Evolutionary conservation across 306 rosid species (phyloP), one percentile per base, ranked within the genome.

Genomic region (Quercus parvula): DNA sequence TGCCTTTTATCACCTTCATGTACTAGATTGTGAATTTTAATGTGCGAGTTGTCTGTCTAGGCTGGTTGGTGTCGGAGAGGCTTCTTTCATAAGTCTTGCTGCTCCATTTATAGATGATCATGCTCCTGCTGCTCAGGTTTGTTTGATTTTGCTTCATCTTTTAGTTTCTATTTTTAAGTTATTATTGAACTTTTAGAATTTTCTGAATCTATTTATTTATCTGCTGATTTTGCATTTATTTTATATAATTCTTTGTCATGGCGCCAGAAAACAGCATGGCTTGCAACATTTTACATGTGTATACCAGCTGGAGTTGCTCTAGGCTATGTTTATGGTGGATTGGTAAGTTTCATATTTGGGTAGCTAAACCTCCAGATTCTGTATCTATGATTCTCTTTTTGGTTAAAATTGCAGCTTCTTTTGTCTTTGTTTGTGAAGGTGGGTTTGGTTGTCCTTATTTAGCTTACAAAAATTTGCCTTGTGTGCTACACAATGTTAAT

Each of bases 21-120:
- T 81, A 24, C 70, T 74, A 51, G 46, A 80, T 58, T 56, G 19
- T 75, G 69, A 79, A 64, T 81, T 69, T 52, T 66, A 76, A 66
- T 51, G 61, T 69, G 67, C 18, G 4, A 59, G 59, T 75, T 83
- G 30, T 73, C 76, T 69, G 77, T 76, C 33, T 87, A 95, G 99
- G 99, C 87, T 95, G 55, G 98, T 95, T 38, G 99, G 99, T 75
- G 95, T 95, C 38, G 99, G 99, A 31, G 99, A 95, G 88, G 99
- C 99, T 75, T 95, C 99, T 82, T 95, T 95, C 83, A 90, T 95
- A 75, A 95, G 99, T 84, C 96, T 95, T 61, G 99, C 96, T 4
- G 99, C 99, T 66, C 99, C 99, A 41, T 95, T 91, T 81, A 95
- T 95, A 75, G 99, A 95, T 86, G 99, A 95, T 76, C 90, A 95